These are phyloP conservation scores for Garcia nutans DNA, from an alignment of 345 rosid genomes.

Conservation along the genomic window DNA sequence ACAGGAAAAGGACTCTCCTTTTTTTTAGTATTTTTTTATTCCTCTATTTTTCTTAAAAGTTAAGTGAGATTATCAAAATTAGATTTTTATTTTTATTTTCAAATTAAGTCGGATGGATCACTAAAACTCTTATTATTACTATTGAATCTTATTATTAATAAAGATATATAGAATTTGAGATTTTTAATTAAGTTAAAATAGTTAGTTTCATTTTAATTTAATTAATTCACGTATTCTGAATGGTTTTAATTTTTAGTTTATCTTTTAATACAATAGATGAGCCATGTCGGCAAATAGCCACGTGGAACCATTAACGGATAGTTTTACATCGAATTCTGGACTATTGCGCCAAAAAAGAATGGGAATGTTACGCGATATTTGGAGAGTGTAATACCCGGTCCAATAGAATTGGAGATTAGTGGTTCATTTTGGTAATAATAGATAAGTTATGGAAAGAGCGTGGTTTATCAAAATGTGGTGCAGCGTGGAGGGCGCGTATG, in stretches of 20 bases:
- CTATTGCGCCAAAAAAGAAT: not conserved
- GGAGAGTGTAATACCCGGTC: not conserved
- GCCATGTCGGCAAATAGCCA: slow-evolving; percentile 37
- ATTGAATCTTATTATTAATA: too few relatives aligned
- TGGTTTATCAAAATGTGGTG: not conserved
- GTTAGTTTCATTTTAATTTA: too few relatives aligned
- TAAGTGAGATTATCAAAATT: too few relatives aligned
- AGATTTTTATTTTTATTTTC: not conserved
- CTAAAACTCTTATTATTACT: too few relatives aligned
- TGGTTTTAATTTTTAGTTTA: too few relatives aligned
- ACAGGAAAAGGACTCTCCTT: too few relatives aligned
- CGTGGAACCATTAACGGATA: slow-evolving; percentile 36
- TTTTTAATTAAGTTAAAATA: too few relatives aligned
- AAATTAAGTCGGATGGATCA: too few relatives aligned
- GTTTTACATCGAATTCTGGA: not conserved
- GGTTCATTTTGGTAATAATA: not conserved
- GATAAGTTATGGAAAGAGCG: not conserved
- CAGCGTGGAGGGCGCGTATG: slow-evolving; percentile 18
- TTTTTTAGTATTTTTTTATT: too few relatives aligned
- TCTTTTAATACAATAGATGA: too few relatives aligned
- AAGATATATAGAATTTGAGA: too few relatives aligned
- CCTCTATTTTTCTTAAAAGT: not conserved
- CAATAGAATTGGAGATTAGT: not conserved
- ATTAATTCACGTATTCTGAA: too few relatives aligned
- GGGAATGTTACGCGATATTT: not conserved